phyloP scores from a whole-genome alignment of 2,329 filamentous ascomycete genomes.

The Aspergillus alliaceus region DNA sequence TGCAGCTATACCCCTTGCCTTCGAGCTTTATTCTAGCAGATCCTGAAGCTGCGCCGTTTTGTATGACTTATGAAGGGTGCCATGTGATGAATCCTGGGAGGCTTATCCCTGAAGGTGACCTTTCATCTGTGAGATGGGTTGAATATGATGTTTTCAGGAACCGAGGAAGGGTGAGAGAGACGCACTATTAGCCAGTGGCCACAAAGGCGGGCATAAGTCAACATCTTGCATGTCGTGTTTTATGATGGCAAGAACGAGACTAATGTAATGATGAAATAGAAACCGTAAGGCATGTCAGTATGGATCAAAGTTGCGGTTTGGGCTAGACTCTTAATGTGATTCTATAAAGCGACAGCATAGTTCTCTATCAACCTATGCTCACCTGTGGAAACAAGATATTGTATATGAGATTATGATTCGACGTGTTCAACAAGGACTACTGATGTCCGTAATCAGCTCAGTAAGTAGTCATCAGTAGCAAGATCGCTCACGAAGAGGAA shows the following conservation, averaged over 20 bases:
- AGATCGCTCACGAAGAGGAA: not conserved
- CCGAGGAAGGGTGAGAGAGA: conserved; percentile 63
- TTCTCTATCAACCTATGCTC: no score
- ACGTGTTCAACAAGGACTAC: not conserved
- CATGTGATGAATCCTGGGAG: conserved; percentile 91
- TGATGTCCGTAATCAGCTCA: not conserved
- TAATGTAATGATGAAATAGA: no score
- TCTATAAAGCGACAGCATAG: no score
- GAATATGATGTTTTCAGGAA: conserved; percentile 74
- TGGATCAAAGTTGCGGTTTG: no score
- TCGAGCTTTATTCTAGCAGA: conserved; percentile 82
- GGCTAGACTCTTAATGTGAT: no score
- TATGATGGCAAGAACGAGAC: no score
- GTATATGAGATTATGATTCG: not conserved
- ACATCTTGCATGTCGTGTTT: no score
- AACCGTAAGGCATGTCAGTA: no score
- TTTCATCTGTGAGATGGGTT: conserved; percentile 74
- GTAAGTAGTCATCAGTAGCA: not conserved
- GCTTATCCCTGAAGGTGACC: conserved; percentile 68
- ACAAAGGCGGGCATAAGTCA: not conserved
- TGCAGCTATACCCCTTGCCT: conserved; percentile 86
- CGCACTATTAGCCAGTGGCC: conserved; percentile 49
- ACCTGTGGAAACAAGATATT: not conserved
- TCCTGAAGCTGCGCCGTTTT: conserved; percentile 76
- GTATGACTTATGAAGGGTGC: conserved; percentile 89